Evolutionary conservation across 495 filamentous ascomycete genomes (phyloP).

Genomic region (Penicillium silybi): DNA sequence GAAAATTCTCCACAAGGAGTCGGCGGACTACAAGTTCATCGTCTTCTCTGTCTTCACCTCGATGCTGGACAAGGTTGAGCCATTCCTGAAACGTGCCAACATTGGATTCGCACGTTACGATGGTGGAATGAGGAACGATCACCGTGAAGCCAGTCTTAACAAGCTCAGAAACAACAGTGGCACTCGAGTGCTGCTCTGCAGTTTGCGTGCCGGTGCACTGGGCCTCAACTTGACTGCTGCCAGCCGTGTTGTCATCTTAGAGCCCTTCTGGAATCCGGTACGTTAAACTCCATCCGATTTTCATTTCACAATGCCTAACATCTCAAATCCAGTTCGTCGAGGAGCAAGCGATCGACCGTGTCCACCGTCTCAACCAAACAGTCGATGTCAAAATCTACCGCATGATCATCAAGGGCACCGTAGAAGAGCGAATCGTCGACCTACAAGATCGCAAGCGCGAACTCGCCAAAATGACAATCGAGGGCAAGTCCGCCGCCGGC

Average conservation of each 20-base stretch:
- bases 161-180: conserved; percentile 67
- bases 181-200: conserved; percentile 81
- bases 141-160: conserved; percentile 79
- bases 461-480: conserved; percentile 79
- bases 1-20: conserved; percentile 74
- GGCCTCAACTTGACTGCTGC: conserved; percentile 94
- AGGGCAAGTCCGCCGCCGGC: conserved; percentile 67
- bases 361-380: conserved; percentile 93
- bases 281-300: conserved; percentile 23
- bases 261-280: conserved; percentile 97
- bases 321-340: conserved; percentile 68
- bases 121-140: conserved; percentile 91
- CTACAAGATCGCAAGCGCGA: conserved; percentile 90
- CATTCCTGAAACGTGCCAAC: conserved; percentile 70
- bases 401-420: conserved; percentile 75
- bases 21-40: conserved; percentile 82
- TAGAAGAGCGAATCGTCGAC: conserved; percentile 88
- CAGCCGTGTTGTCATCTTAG: conserved; percentile 87
- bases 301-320: not conserved
- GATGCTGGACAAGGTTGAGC: conserved; percentile 95
- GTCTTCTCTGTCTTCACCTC: conserved; percentile 97
- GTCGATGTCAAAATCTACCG: conserved; percentile 92
- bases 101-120: conserved; percentile 87
- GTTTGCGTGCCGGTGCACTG: conserved; percentile 85
- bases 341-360: conserved; percentile 97